Evolutionary conservation across 2,329 filamentous ascomycete genomes (phyloP).

Genomic region (Fusarium cicatricum): DNA sequence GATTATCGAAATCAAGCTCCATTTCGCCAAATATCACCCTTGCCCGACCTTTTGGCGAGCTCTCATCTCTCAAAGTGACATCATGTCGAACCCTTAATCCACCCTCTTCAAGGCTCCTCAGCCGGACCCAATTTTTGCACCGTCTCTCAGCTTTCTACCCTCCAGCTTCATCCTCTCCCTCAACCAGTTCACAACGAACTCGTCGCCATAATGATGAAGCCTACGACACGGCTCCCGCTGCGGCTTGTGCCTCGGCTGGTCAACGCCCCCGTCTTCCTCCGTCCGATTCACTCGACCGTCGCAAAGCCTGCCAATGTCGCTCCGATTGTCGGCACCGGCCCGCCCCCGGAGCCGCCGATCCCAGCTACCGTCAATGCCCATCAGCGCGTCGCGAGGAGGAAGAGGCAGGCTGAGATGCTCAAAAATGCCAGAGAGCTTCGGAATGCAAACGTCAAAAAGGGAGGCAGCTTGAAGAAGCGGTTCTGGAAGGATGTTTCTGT

Average conservation of each 20-base stretch:
- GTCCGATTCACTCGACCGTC: conserved; percentile 46
- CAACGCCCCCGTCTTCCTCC: conserved; percentile 27
- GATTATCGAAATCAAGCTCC: background rate
- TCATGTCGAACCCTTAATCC: conserved; percentile 32
- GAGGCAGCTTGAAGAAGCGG: conserved; percentile 67
- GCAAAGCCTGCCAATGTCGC: conserved; percentile 56
- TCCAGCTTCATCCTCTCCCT: conserved; percentile 11
- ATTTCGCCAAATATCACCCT: background rate
- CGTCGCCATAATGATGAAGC: conserved; percentile 49
- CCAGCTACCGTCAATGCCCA: conserved; percentile 53
- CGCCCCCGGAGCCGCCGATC: conserved; percentile 64
- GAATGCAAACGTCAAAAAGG: conserved; percentile 45
- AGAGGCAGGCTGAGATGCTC: conserved; percentile 63
- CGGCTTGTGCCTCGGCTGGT: conserved; percentile 44
- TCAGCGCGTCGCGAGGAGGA: conserved; percentile 59
- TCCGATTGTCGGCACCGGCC: conserved; percentile 64
- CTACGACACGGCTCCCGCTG: conserved; percentile 50
- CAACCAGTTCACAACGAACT: conserved; percentile 13
- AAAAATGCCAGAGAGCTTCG: conserved; percentile 60
- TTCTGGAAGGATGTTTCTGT: conserved; percentile 91
- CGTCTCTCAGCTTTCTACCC: conserved; percentile 17
- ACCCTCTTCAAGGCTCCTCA: conserved; percentile 22
- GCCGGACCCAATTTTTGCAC: conserved; percentile 36
- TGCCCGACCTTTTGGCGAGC: background rate
- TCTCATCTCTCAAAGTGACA: conserved; percentile 25